Conservation (phyloP, 768 basidiomycete species). For the Clavulina sp. region DNA sequence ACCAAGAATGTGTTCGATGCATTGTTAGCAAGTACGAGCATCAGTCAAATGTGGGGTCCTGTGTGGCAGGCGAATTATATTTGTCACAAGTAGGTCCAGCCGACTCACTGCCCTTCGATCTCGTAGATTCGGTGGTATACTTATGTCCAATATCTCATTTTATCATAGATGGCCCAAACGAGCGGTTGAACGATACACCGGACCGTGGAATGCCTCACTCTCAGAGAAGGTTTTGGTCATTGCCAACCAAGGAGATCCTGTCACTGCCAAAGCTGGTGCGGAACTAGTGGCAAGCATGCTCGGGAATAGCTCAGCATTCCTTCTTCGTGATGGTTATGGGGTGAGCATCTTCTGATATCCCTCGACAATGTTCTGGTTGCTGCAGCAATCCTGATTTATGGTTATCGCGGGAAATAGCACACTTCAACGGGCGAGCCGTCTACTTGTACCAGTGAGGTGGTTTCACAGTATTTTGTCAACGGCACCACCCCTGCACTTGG, state of each 20-base stretch:
- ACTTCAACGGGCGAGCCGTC: conserved; percentile 6
- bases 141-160: background rate
- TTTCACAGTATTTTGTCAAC: conserved; percentile 1
- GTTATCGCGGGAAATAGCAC: too few relatives aligned
- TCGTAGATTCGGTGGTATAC: too few relatives aligned
- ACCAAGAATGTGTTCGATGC: conserved; percentile 7
- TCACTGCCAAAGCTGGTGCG: background rate
- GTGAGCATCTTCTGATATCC: too few relatives aligned
- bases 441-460: conserved; percentile 1
- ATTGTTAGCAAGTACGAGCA: background rate
- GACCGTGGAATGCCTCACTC: conserved; percentile 1
- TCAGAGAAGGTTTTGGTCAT: conserved; percentile 8
- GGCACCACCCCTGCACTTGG: background rate
- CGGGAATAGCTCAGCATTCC: background rate
- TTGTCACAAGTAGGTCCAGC: too few relatives aligned
- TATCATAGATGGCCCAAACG: conserved; percentile 1
- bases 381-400: too few relatives aligned
- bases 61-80: conserved; percentile 2
- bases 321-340: conserved; percentile 4
- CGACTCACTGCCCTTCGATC: too few relatives aligned
- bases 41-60: too few relatives aligned
- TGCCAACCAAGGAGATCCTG: conserved; percentile 1
- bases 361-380: too few relatives aligned
- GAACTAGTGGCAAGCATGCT: background rate
- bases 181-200: conserved; percentile 3